Evolutionary conservation across 495 filamentous ascomycete species (phyloP), one percentile per base, ranked within the genome.

Genomic region (Tuber calosporum): DNA sequence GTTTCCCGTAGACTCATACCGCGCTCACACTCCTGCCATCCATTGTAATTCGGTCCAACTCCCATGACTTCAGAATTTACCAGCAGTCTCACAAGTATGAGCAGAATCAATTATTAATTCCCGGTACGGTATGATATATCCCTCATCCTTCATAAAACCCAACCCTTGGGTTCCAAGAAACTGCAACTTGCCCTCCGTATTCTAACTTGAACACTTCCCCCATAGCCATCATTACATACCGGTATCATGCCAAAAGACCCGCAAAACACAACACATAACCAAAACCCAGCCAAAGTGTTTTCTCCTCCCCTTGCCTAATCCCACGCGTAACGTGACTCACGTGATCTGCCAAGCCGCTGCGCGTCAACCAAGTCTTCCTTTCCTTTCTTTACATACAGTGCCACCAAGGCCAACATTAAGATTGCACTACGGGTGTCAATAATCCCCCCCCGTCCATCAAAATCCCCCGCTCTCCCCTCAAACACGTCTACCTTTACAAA

Each of bases 361-460:
- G 53, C 53, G 53, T 62, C 53, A 62, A 62, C 53, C 53, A 62
- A 62, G n/a, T 62, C n/a, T 30, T 58, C 53, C 26, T 62, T 26
- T 13, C 26, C 53, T 30, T 15, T 26, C 53, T 11, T n/a, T n/a
- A n/a, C n/a, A n/a, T n/a, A n/a, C n/a, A n/a, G n/a, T 30, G 4
- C 13, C 11, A 62, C 22, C 11, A 20, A n/a, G 8, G 9, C n/a
- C n/a, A 13, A 30, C 53, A 62, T 2, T 2, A 62, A n/a, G 22
- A n/a, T 9, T 2, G 2, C 8, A 53, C 8, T 45, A 45, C 22
- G n/a, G n/a, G n/a, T n/a, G n/a, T n/a, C n/a, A n/a, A n/a, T n/a
- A n/a, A n/a, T n/a, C n/a, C 45, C n/a, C 8, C 45, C 22, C 45
- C 45, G 45, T 53, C 22, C 45, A 53, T n/a, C 45, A 53, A 53